Evolutionary conservation across 2,329 filamentous ascomycete species (phyloP), one percentile per base, ranked within the genome.

Genomic region (Macrophomina tecta): DNA sequence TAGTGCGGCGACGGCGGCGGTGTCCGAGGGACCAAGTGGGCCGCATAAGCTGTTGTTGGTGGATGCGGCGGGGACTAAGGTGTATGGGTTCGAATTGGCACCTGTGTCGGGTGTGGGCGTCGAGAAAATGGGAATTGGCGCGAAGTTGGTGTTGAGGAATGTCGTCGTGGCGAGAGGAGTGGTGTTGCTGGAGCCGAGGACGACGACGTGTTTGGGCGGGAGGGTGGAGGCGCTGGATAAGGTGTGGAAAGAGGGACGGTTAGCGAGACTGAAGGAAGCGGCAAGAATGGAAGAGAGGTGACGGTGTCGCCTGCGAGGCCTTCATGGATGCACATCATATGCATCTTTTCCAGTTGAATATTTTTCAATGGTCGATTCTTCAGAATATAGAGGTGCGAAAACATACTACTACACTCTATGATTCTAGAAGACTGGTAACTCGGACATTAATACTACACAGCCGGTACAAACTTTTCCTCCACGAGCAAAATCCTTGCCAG

Each of bases 201-300:
- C 78, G 66, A 89, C 88, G 64, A 84, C 86, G n/a, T 75, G 97
- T 2, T 79, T 97, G n/a, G 95, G 95, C 1, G 95, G 95, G 0
- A 96, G 92, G 80, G 86, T 98, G 52, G 93, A 97, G 65, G 83
- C 82, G 0, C 87, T 93, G 84, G 92, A 98, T 74, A 89, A 87
- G 74, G 84, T 84, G 7, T 98, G 94, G 94, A 84, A 84, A 55
- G 87, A 89, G 14, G 88, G 87, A 1, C 85, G 91, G 69, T 89
- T 97, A 77, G 85, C 84, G 58, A 86, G 87, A 69, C 77, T 98
- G 68, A 89, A 87, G 74, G 85, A 86, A 61, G 86, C 84, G 12
- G 85, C 89, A 18, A 61, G 36, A 18, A 67, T 61, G 63, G 48
- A 51, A 16, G 30, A 52, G 49, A 52, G 49, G 53, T 58, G 53